These are phyloP conservation scores for Trichoderma brevicompactum DNA, from an alignment of 2,329 filamentous ascomycete species.

Conservation along the genomic window DNA sequence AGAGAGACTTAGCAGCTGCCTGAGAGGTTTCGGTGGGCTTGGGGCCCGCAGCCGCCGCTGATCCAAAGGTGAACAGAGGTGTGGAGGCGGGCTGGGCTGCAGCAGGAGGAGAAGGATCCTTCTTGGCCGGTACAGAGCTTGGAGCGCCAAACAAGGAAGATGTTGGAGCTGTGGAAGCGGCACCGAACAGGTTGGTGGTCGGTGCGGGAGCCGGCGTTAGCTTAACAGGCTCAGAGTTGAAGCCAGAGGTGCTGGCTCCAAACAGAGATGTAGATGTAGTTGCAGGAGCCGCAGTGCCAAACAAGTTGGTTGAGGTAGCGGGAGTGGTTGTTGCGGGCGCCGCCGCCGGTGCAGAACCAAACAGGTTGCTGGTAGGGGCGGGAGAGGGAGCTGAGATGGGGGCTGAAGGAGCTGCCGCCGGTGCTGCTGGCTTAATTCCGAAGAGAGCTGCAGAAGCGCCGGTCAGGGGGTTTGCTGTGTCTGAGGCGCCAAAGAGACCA, in stretches of 20 bases:
- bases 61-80: constrained; percentile 44
- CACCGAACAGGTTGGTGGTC: constrained; percentile 40
- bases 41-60: constrained; percentile 33
- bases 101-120: constrained; percentile 34
- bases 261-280: constrained; percentile 31
- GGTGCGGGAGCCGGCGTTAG: constrained; percentile 30
- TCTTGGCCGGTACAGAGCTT: constrained; percentile 30
- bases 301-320: constrained; percentile 44
- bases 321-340: constrained; percentile 35
- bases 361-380: constrained; percentile 42
- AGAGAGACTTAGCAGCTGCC: constrained; percentile 44
- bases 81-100: constrained; percentile 33
- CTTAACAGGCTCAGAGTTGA: constrained; percentile 23
- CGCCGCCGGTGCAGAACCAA: constrained; percentile 41
- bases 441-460: constrained; percentile 24
- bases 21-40: constrained; percentile 39
- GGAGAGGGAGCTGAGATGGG: constrained; percentile 33
- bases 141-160: constrained; percentile 36
- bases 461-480: constrained; percentile 8
- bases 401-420: constrained; percentile 37
- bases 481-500: background rate
- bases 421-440: constrained; percentile 37
- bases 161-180: constrained; percentile 32
- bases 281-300: constrained; percentile 41
- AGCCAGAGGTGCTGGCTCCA: constrained; percentile 15